phyloP scores from a whole-genome alignment of 1,284 basidiomycete species.

The Meripilus lineatus region DNA sequence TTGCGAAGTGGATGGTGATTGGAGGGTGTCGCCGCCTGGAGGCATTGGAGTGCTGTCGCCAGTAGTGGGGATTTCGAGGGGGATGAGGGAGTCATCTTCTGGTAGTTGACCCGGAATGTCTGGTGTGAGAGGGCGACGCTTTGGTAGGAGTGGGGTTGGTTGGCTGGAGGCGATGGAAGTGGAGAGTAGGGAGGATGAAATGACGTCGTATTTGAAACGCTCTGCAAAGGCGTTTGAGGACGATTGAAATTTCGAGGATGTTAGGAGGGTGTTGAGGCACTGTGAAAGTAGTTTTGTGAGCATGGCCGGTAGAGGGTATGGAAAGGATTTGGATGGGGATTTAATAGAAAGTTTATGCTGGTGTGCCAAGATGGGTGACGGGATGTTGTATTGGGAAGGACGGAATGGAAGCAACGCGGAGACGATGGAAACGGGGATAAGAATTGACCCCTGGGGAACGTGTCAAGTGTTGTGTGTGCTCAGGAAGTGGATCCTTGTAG shows the following conservation, averaged over 20 bases:
- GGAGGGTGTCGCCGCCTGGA: too few species aligned
- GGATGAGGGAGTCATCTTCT: slow-evolving; percentile 9
- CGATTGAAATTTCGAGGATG: slow-evolving; percentile 18
- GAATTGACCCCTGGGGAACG: too few species aligned
- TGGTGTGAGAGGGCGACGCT: slow-evolving; percentile 20
- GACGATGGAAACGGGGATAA: too few species aligned
- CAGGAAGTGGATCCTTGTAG: background rate
- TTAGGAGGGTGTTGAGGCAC: slow-evolving; percentile 29
- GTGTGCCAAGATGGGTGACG: background rate
- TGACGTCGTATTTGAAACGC: slow-evolving; percentile 81
- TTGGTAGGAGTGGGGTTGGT: slow-evolving; percentile 10
- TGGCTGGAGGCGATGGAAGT: slow-evolving; percentile 33
- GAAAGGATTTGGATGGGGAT: background rate
- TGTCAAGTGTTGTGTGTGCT: background rate
- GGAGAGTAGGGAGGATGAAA: slow-evolving; percentile 72
- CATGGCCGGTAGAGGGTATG: slow-evolving; percentile 4
- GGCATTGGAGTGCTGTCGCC: background rate
- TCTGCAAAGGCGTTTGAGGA: slow-evolving; percentile 50
- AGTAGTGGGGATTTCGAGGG: slow-evolving; percentile 7
- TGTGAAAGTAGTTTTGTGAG: slow-evolving; percentile 23
- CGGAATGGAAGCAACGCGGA: too few species aligned
- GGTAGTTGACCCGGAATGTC: slow-evolving; percentile 21
- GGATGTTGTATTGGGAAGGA: background rate
- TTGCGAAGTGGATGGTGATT: too few species aligned
- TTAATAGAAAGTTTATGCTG: background rate